These are phyloP conservation scores for Alternaria atra DNA, from an alignment of 2,329 filamentous ascomycete genomes.

Conservation along the genomic window DNA sequence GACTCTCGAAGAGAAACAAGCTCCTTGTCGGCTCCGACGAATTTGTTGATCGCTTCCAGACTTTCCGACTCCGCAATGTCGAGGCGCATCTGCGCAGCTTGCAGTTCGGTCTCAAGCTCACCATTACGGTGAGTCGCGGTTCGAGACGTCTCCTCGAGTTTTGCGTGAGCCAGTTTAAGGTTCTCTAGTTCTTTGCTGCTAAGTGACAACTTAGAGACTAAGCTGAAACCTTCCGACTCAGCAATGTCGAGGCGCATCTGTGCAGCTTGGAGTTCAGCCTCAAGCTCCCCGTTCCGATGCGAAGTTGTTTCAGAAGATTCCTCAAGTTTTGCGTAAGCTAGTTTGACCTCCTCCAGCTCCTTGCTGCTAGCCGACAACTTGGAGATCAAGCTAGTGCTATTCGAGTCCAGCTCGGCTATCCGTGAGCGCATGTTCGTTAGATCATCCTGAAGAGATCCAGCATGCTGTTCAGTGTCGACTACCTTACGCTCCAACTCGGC, in stretches of 20 bases:
- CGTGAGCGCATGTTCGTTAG: constrained; percentile 24
- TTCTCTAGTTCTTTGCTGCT: constrained; percentile 22
- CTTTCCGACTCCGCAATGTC: constrained; percentile 34
- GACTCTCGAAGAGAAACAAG: constrained; percentile 36
- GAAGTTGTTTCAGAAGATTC: constrained; percentile 14
- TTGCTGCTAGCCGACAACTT: constrained; percentile 23
- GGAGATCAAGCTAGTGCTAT: constrained; percentile 29
- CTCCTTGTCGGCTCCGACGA: constrained; percentile 40
- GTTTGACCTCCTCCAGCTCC: constrained; percentile 25
- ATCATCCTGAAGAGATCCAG: constrained; percentile 25
- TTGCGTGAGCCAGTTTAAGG: constrained; percentile 19
- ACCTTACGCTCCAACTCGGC: constrained; percentile 20
- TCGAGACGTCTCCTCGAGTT: constrained; percentile 20
- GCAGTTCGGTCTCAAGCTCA: constrained; percentile 32
- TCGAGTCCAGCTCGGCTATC: constrained; percentile 25
- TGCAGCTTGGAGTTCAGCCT: constrained; percentile 29
- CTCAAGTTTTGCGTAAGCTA: constrained; percentile 19
- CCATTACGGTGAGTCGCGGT: constrained; percentile 6
- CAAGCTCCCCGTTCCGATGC: constrained; percentile 20
- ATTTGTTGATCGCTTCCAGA: constrained; percentile 24
- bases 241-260: constrained; percentile 34
- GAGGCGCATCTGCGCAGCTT: constrained; percentile 32
- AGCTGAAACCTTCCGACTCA: constrained; percentile 34
- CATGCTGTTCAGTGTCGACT: constrained; percentile 13
- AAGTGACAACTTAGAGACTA: constrained; percentile 26